Percentiles rank a stretch among this genome's conserved stretches.
phyloP scores from a whole-genome alignment of 208 protist species.

The Trypanosoma congolense region DNA sequence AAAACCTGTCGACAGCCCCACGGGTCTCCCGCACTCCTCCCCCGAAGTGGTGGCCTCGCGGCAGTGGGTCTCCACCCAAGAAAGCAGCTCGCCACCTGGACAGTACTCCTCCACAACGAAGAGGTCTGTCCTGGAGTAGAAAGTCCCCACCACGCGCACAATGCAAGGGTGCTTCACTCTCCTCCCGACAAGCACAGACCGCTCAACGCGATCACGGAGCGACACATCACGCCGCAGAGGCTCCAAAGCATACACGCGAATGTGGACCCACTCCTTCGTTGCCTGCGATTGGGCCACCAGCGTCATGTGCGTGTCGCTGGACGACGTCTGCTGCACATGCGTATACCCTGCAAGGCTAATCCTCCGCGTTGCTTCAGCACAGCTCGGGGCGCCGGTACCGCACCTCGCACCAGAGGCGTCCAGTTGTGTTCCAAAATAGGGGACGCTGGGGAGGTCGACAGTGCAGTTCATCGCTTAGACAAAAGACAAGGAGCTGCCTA shows the following conservation, averaged over 20 bases:
- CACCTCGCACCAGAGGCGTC: conserved; percentile 2
- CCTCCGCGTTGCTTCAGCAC: not conserved
- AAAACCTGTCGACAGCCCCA: conserved; percentile 19
- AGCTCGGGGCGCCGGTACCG: not conserved
- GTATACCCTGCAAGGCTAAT: conserved; percentile 35
- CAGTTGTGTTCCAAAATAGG: not conserved
- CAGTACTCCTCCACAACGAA: conserved; percentile 57
- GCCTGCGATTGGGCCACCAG: conserved; percentile 29
- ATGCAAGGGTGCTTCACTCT: conserved; percentile 44
- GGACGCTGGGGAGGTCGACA: not conserved
- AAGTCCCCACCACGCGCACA: conserved; percentile 24
- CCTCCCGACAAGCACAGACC: conserved; percentile 38
- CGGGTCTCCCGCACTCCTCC: not conserved
- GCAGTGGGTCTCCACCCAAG: conserved; percentile 33
- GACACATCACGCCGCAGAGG: conserved; percentile 39
- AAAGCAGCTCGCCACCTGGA: conserved; percentile 53
- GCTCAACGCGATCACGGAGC: conserved; percentile 51
- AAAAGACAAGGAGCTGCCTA: too few species aligned
- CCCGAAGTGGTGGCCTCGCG: conserved; percentile 4
- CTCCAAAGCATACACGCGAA: conserved; percentile 63
- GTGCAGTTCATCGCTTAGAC: not conserved
- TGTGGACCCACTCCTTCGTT: conserved; percentile 27
- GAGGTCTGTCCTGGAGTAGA: conserved; percentile 51
- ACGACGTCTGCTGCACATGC: conserved; percentile 42
- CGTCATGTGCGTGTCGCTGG: conserved; percentile 51